A percentile compares a stretch with the other conserved stretches of the same genome.
Evolutionary conservation across 2,329 filamentous ascomycete species (phyloP).

Genomic region (Penicillium italicum): DNA sequence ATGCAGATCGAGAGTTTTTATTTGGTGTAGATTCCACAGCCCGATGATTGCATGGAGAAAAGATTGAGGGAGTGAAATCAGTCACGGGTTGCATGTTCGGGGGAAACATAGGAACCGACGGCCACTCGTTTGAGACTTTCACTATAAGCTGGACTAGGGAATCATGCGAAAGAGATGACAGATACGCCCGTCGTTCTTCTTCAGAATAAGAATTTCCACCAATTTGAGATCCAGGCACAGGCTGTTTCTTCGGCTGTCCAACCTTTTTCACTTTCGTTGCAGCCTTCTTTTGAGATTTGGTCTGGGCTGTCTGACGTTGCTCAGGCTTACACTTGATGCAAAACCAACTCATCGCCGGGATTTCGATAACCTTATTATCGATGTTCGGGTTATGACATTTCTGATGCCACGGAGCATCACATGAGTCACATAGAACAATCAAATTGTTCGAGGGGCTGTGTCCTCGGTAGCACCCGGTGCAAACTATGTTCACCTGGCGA

Average conservation of each 20-base stretch:
- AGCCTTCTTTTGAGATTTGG: conserved; percentile 21
- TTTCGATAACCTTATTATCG: conserved; percentile 62
- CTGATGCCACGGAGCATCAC: conserved; percentile 76
- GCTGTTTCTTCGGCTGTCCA: background rate
- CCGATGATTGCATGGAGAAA: background rate
- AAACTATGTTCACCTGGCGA: conserved; percentile 52
- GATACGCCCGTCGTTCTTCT: conserved; percentile 59
- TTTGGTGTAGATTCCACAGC: background rate
- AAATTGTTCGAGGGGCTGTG: conserved; percentile 69
- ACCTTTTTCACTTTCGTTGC: background rate
- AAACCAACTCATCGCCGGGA: conserved; percentile 67
- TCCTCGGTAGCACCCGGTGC: conserved; percentile 68
- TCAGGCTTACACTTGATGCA: conserved; percentile 60
- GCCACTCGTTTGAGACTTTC: conserved; percentile 58
- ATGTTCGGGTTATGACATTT: conserved; percentile 75
- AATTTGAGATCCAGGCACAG: conserved; percentile 14
- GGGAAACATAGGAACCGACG: conserved; percentile 64
- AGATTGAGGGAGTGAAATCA: background rate
- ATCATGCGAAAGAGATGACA: conserved; percentile 58
- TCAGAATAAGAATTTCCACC: conserved; percentile 29
- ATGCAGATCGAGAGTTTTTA: background rate
- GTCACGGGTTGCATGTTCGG: conserved; percentile 30
- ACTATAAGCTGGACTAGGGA: conserved; percentile 64
- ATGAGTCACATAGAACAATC: conserved; percentile 83
- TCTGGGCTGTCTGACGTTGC: conserved; percentile 41